Percentiles rank a stretch among this genome's conserved stretches.
Conservation (phyloP, 345 rosid genomes). For the Boechera divaricarpa region DNA sequence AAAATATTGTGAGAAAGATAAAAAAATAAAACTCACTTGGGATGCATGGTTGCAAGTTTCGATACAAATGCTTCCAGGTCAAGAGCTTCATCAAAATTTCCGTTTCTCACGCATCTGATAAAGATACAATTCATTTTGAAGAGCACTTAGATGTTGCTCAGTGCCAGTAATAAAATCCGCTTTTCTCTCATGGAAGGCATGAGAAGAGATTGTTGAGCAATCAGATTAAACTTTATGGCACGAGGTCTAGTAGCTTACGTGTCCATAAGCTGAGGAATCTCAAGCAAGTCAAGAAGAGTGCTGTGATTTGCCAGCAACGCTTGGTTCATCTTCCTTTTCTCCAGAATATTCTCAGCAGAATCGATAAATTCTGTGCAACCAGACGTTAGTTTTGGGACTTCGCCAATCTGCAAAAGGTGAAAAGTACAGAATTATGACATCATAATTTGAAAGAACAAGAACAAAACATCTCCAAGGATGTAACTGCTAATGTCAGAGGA, state of each 20-base stretch:
- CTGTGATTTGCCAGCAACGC: conserved; percentile 84
- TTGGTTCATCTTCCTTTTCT: conserved; percentile 95
- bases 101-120: conserved; percentile 89
- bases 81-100: conserved; percentile 97
- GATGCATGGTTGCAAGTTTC: conserved; percentile 94
- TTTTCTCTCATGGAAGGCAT: conserved; percentile 22
- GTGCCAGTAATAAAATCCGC: neutral
- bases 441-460: neutral
- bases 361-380: conserved; percentile 91
- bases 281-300: conserved; percentile 96
- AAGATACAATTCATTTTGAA: conserved; percentile 2
- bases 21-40: conserved; percentile 70
- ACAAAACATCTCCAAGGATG: neutral
- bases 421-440: conserved; percentile 14
- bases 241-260: conserved; percentile 62
- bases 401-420: conserved; percentile 62
- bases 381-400: conserved; percentile 78
- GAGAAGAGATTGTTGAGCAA: conserved; percentile 19
- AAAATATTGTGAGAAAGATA: neutral
- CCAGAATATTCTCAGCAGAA: conserved; percentile 86
- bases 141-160: neutral
- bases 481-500: conserved; percentile 14
- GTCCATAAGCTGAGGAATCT: conserved; percentile 99
- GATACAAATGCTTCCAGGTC: conserved; percentile 92
- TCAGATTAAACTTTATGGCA: neutral